Base-by-base conservation (phyloP, 306 rosid genomes). In the Cicer arietinum region DNA sequence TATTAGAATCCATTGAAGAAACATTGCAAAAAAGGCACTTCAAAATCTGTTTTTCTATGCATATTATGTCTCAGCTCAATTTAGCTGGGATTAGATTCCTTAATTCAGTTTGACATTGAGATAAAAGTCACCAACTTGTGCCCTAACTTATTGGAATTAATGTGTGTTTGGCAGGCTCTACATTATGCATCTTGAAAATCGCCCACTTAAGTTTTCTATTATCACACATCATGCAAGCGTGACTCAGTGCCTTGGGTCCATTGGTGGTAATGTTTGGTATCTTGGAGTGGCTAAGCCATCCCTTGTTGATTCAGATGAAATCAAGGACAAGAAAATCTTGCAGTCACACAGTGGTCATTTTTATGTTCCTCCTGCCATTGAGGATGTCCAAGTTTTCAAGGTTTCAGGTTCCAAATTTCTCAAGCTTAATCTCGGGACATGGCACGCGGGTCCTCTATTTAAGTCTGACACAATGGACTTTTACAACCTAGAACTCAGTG, bases 361-460 rank as follows among this genome's bases (percentile, higher is more conserved):
- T 17, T 91, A 82, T 10, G 85, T 78, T 79, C 92, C 95, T 42
- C 98, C 97, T 2, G 70, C 77, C 13, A 73, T 85, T 7, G 88
- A 90, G 52, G 90, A 86, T 57, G 83, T 90, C 63, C 82, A 76
- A 0, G 90, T 85, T 73, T 94, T 90, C 79, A 91, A 78, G 84
- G 79, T 94, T 71, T 30, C 88, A 42, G 95, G 97, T 71, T 43
- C 89, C 25, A 91, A 90, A 67, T 94, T 90, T 80, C 85, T 94
- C 40, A 91, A 90, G 95, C 91, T 91, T 63, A 78, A 90, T 22
- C 80, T 30, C 0, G 98, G 97, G 74, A 94, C 98, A 56, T 94
- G 97, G 98, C 98, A 94, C 25, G 97, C 95, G 2, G 98, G 98
- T 35, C 98, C 98, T 73, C 79, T 91, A 60, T 94, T 90, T 77